phyloP scores from a whole-genome alignment of 179 eudicot species.

The Patellifolia procumbens region DNA sequence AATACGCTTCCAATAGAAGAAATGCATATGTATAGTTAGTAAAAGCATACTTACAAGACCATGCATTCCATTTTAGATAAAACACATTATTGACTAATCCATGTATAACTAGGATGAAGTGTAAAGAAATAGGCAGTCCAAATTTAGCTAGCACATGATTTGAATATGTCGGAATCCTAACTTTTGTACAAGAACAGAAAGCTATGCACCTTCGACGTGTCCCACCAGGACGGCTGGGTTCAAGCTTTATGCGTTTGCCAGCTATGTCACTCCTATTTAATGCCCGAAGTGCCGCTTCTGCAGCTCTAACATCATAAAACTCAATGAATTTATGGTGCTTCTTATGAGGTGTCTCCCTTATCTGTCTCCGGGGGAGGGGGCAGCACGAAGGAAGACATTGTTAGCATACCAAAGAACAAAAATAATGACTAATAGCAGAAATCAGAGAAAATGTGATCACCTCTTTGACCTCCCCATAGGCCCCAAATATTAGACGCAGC shows the following conservation, averaged over 20 bases:
- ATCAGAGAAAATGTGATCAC: constrained; percentile 33
- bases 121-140: background rate
- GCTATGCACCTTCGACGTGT: constrained; percentile 73
- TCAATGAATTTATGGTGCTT: constrained; percentile 86
- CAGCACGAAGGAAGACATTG: background rate
- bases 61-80: background rate
- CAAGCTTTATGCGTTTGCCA: constrained; percentile 93
- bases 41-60: background rate
- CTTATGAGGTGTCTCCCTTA: constrained; percentile 90
- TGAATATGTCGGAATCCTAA: background rate
- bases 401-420: constrained; percentile 15
- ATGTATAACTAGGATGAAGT: background rate
- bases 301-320: constrained; percentile 87
- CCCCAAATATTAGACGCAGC: constrained; percentile 76
- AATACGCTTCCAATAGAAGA: background rate
- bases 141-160: background rate
- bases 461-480: constrained; percentile 92
- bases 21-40: background rate
- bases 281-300: constrained; percentile 86
- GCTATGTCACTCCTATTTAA: constrained; percentile 88
- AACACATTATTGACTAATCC: background rate
- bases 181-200: background rate
- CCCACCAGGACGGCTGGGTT: constrained; percentile 95
- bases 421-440: background rate
- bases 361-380: constrained; percentile 39